phyloP scores from a whole-genome alignment of 345 rosid genomes.

The Erodium maritimum region DNA sequence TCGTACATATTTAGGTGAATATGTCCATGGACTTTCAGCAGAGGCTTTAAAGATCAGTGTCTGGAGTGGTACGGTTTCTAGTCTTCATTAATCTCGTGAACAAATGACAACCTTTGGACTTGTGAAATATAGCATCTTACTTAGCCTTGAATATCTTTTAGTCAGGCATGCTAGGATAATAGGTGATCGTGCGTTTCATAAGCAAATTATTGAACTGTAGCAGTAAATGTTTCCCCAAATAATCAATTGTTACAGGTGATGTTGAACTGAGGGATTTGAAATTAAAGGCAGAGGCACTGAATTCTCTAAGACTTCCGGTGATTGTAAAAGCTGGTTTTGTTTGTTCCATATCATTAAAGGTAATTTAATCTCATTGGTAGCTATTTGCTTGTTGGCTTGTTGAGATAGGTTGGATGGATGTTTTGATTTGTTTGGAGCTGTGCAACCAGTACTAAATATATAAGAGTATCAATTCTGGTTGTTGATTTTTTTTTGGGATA shows the following conservation, averaged over 20 bases:
- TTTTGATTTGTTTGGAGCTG: too few relatives aligned
- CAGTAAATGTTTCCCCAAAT: neutral
- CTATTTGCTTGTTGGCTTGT: too few relatives aligned
- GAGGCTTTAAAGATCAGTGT: constrained; percentile 95
- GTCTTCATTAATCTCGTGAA: neutral
- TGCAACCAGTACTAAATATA: too few relatives aligned
- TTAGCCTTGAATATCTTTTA: neutral
- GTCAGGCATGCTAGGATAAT: neutral
- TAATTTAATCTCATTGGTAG: constrained; percentile 10
- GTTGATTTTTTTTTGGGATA: too few relatives aligned
- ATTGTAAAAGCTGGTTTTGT: constrained; percentile 96
- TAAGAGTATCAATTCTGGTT: neutral
- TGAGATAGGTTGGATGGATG: neutral
- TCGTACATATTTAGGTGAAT: constrained; percentile 91
- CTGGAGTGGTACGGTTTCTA: constrained; percentile 68
- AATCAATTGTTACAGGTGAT: constrained; percentile 46
- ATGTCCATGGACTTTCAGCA: constrained; percentile 83
- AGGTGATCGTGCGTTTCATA: neutral
- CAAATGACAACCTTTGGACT: neutral
- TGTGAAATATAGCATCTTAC: neutral
- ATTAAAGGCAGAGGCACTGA: constrained; percentile 88
- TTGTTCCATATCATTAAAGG: constrained; percentile 87
- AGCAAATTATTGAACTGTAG: neutral
- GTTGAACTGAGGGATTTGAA: constrained; percentile 91
- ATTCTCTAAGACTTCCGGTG: constrained; percentile 85